Evolutionary conservation across 1,139 yeast species (phyloP).

Genomic region (Magnusiomyces tetraspermus): DNA sequence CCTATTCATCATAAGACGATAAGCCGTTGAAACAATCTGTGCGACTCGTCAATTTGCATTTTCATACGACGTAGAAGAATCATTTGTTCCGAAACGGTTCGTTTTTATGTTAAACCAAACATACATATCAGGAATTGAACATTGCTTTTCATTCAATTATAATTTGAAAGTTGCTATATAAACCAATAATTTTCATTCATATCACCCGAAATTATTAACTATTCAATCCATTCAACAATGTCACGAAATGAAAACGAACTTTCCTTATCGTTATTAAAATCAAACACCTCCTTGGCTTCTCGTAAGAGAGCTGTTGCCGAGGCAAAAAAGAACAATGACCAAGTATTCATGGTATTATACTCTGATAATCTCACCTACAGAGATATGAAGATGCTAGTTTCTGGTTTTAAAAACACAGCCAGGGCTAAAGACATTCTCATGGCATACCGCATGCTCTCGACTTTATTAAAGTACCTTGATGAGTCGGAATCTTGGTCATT

Average conservation of each 20-base stretch:
- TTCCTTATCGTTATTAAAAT: slow-evolving; percentile 4
- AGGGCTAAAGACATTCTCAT: slow-evolving; percentile 25
- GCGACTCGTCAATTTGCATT: too few relatives aligned
- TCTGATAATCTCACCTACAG: slow-evolving; percentile 18
- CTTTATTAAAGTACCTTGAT: slow-evolving; percentile 22
- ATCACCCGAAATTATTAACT: too few relatives aligned
- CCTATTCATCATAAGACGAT: too few relatives aligned
- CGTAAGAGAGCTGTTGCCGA: slow-evolving; percentile 4
- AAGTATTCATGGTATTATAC: slow-evolving; percentile 24
- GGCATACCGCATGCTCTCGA: slow-evolving; percentile 26
- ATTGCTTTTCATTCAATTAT: too few relatives aligned
- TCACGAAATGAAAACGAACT: background rate
- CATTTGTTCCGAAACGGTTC: too few relatives aligned
- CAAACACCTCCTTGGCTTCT: slow-evolving; percentile 1
- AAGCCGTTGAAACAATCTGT: too few relatives aligned
- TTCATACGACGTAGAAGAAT: too few relatives aligned
- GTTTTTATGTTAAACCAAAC: too few relatives aligned
- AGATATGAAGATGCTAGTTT: slow-evolving; percentile 25
- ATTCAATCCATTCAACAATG: background rate
- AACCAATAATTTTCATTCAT: too few relatives aligned
- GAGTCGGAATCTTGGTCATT: slow-evolving; percentile 30
- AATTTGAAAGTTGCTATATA: too few relatives aligned
- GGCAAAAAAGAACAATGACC: slow-evolving; percentile 19
- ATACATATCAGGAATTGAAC: too few relatives aligned
- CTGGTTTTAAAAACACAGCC: slow-evolving; percentile 19